phyloP scores from a whole-genome alignment of 129 eudicot genomes.

The Rutidosis leptorrhynchoides region DNA sequence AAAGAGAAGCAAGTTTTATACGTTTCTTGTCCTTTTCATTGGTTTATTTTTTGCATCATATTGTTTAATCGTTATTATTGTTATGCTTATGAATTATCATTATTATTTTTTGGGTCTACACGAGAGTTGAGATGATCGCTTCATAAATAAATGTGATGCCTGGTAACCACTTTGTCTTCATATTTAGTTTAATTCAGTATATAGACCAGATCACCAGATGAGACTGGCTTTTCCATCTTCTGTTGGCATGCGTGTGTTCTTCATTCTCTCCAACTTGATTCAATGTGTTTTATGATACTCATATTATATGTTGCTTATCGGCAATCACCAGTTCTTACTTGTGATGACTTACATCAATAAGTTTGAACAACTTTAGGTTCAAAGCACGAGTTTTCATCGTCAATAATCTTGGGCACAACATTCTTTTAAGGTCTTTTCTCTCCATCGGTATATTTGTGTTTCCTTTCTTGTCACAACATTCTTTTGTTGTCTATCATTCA shows the following conservation, averaged over 20 bases:
- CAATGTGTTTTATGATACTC: not conserved
- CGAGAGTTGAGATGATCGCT: not conserved
- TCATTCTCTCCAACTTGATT: not conserved
- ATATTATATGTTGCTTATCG: too few species aligned
- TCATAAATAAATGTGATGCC: not conserved
- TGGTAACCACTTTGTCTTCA: not conserved
- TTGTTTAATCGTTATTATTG: not conserved
- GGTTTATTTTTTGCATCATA: constrained; percentile 13
- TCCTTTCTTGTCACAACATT: too few species aligned
- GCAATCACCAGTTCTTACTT: too few species aligned
- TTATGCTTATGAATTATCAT: not conserved
- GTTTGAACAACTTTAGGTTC: too few species aligned
- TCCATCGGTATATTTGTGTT: too few species aligned
- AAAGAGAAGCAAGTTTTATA: constrained; percentile 25
- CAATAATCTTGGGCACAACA: too few species aligned
- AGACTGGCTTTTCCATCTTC: not conserved
- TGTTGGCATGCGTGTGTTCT: not conserved
- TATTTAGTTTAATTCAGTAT: too few species aligned
- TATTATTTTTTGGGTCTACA: not conserved
- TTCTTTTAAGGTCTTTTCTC: too few species aligned
- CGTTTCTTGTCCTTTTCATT: constrained; percentile 16
- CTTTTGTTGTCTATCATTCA: too few species aligned
- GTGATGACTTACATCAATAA: too few species aligned
- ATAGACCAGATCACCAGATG: too few species aligned
- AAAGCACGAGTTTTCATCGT: too few species aligned